Conservation (phyloP, 2,329 filamentous ascomycete species). For the Aureobasidium pullulans region DNA sequence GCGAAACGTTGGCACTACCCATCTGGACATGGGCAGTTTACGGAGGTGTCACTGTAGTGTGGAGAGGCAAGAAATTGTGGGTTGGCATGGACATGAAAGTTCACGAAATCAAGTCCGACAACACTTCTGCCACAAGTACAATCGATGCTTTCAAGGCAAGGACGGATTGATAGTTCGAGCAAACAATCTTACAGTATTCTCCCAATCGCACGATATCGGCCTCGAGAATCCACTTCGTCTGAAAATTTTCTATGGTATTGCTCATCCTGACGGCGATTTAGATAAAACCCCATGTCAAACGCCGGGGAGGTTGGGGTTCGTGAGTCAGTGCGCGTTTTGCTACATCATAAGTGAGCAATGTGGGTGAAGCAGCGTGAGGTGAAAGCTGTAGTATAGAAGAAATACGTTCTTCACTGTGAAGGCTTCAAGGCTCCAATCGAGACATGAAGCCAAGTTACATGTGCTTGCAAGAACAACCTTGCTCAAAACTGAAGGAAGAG, state of each 20-base stretch:
- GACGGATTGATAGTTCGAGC: background rate
- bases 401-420: no score
- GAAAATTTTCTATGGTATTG: slow-evolving; percentile 9
- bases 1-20: slow-evolving; percentile 75
- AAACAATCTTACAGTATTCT: background rate
- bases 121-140: background rate
- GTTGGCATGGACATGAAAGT: slow-evolving; percentile 83
- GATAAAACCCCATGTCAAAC: slow-evolving; percentile 11
- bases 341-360: background rate
- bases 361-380: no score
- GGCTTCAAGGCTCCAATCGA: no score
- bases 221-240: background rate
- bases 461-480: background rate
- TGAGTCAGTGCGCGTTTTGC: slow-evolving; percentile 2
- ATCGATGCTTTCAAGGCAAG: slow-evolving; percentile 1
- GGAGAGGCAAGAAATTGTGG: slow-evolving; percentile 75
- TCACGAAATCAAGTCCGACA: slow-evolving; percentile 33
- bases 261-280: slow-evolving; percentile 12
- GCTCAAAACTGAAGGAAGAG: background rate
- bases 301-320: slow-evolving; percentile 6
- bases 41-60: slow-evolving; percentile 78
- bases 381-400: no score
- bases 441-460: background rate
- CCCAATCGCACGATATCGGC: slow-evolving; percentile 5
- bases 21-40: slow-evolving; percentile 88